Conservation (phyloP, 805 yeast species). For the Lipomyces chichibuensis region DNA sequence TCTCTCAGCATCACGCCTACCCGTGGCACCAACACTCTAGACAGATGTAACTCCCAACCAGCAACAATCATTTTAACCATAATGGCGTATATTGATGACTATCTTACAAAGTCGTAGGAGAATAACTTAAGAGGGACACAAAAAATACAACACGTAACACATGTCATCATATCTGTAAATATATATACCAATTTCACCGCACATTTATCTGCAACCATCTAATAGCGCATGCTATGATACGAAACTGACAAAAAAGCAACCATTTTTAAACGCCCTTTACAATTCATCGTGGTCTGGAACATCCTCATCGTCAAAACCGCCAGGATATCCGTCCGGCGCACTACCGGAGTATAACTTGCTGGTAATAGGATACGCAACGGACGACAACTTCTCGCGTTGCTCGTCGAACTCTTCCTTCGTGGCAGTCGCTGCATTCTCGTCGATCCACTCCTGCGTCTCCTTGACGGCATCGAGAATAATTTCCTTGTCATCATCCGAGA, state of each 20-base stretch:
- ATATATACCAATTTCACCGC: not conserved
- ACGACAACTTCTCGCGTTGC: constrained; percentile 79
- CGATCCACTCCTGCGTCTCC: constrained; percentile 86
- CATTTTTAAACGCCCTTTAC: constrained; percentile 22
- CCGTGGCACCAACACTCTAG: not conserved
- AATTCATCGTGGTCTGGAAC: constrained; percentile 72
- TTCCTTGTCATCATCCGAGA: constrained; percentile 90
- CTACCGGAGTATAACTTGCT: constrained; percentile 70
- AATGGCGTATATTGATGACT: not conserved
- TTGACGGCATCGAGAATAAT: constrained; percentile 81
- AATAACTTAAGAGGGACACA: not conserved
- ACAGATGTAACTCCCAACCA: not conserved
- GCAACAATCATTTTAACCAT: not conserved
- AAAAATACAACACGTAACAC: not conserved
- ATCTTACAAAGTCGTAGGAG: not conserved
- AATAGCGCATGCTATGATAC: not conserved
- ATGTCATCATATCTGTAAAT: not conserved
- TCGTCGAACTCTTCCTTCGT: constrained; percentile 91
- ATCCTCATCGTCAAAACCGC: constrained; percentile 54
- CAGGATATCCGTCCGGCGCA: constrained; percentile 39
- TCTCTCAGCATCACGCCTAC: no score
- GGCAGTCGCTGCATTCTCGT: constrained; percentile 83
- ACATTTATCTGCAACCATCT: not conserved
- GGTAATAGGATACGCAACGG: constrained; percentile 89
- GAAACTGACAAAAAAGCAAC: not conserved